Conservation (phyloP, 2,329 filamentous ascomycete species). For the Sporothrix schenckii region DNA sequence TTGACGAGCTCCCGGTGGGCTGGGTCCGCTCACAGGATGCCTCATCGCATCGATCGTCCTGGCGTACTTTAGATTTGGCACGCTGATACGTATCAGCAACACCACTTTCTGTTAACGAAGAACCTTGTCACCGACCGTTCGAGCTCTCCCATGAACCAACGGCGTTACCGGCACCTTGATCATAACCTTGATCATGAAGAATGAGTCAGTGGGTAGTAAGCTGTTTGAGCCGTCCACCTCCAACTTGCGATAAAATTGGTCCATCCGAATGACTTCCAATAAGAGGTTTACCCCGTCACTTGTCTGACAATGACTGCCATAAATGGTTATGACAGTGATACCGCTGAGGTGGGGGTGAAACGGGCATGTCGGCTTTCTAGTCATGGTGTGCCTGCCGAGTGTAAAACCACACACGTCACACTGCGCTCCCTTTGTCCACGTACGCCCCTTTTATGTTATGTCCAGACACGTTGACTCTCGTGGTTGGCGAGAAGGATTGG, state of each 20-base stretch:
- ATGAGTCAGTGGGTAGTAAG: background rate
- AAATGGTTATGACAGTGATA: background rate
- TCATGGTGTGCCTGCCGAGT: background rate
- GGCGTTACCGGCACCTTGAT: conserved; percentile 26
- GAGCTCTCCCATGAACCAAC: conserved; percentile 43
- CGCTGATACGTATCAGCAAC: background rate
- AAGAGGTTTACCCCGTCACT: background rate
- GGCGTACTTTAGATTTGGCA: conserved; percentile 50
- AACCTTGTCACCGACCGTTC: background rate
- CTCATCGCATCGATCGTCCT: conserved; percentile 39
- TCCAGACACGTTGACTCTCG: background rate
- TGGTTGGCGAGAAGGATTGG: background rate
- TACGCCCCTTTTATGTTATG: background rate
- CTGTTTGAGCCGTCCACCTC: background rate
- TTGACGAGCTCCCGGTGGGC: conserved; percentile 1
- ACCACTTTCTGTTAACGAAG: background rate
- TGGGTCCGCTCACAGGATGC: background rate
- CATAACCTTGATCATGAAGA: background rate
- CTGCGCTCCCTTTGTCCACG: background rate
- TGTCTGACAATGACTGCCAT: conserved; percentile 2
- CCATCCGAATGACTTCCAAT: background rate
- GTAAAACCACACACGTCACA: background rate
- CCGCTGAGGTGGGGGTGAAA: background rate
- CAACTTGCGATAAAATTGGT: background rate
- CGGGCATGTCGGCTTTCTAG: background rate